A percentile compares a stretch with the other conserved stretches of the same genome.
Conservation (phyloP, 768 basidiomycete genomes). For the Termitomyces sp. region DNA sequence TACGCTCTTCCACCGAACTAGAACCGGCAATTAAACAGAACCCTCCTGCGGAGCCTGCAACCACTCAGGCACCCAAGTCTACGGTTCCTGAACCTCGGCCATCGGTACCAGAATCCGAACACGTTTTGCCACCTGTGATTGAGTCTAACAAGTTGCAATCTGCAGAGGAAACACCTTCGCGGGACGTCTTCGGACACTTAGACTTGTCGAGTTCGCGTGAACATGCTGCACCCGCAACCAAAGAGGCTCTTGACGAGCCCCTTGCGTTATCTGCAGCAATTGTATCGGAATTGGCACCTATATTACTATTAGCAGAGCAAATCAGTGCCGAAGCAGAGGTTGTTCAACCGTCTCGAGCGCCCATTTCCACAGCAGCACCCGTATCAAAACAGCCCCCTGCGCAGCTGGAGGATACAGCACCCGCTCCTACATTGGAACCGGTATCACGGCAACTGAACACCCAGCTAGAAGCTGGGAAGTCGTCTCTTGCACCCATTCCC, state of each 20-base stretch:
- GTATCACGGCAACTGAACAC: background rate
- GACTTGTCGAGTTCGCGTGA: background rate
- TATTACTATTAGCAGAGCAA: background rate
- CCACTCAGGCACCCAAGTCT: background rate
- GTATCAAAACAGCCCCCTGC: background rate
- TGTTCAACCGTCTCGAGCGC: background rate
- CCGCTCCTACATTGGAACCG: background rate
- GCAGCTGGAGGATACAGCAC: background rate
- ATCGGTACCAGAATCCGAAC: background rate
- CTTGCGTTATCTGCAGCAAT: background rate
- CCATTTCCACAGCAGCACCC: background rate
- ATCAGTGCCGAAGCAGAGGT: background rate
- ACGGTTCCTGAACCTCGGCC: background rate
- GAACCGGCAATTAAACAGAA: background rate
- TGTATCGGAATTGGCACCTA: background rate
- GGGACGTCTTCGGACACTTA: background rate
- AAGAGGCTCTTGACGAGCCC: background rate
- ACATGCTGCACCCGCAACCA: background rate
- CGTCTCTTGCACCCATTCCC: background rate
- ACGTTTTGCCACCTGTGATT: background rate
- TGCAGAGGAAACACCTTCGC: background rate
- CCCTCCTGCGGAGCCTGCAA: conserved; percentile 5
- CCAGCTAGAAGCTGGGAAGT: background rate
- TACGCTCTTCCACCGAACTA: background rate
- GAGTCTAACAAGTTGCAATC: background rate